Evolutionary conservation across 306 rosid genomes (phyloP).

Genomic region (Sesbania bispinosa): DNA sequence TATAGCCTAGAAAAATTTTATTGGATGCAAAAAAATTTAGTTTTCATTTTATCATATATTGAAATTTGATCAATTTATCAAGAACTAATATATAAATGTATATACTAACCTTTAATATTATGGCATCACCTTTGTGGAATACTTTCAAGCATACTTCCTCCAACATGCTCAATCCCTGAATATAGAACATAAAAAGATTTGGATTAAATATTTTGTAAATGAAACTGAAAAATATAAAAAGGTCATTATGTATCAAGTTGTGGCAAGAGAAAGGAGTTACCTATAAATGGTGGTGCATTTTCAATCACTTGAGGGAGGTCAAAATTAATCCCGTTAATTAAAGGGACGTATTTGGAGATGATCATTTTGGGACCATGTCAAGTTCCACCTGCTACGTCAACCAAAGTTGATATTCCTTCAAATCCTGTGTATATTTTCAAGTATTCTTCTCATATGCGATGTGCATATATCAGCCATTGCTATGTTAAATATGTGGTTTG

Average conservation of each 20-base stretch:
- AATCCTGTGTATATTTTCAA: conserved; percentile 29
- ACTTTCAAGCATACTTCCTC: conserved; percentile 26
- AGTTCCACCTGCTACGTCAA: conserved; percentile 42
- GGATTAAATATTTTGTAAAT: background rate
- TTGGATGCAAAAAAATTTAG: background rate
- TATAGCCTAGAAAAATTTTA: conserved; percentile 3
- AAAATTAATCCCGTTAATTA: conserved; percentile 36
- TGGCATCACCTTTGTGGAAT: conserved; percentile 36
- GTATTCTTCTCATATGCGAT: conserved; percentile 9
- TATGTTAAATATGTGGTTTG: conserved; percentile 17
- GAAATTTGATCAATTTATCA: background rate
- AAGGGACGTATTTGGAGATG: conserved; percentile 30
- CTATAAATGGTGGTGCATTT: conserved; percentile 14
- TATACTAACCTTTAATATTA: conserved; percentile 30
- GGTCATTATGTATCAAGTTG: background rate
- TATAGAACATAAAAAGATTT: background rate
- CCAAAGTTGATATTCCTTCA: conserved; percentile 31
- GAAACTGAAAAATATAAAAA: background rate
- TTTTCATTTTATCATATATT: background rate
- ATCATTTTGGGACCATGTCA: conserved; percentile 32
- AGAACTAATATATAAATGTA: background rate
- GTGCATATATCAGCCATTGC: conserved; percentile 13
- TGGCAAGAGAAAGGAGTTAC: conserved; percentile 6
- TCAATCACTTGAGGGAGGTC: conserved; percentile 42
- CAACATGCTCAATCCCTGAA: conserved; percentile 33